Conservation (phyloP, 768 basidiomycete species). For the Kwoniella bestiolae region DNA sequence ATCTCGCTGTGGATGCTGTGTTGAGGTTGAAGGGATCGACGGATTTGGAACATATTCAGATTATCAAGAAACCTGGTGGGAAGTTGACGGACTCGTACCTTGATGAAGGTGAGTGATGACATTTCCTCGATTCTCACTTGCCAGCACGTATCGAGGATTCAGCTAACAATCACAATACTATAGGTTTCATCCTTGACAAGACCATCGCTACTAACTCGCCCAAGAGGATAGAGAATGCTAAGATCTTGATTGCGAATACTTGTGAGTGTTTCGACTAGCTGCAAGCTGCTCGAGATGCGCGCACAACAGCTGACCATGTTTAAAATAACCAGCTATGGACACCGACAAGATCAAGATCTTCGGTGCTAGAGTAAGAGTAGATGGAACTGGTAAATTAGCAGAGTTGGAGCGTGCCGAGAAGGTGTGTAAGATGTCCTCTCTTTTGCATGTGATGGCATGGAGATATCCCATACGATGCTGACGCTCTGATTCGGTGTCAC, state of each 20-base stretch:
- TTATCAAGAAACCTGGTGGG: conserved; percentile 99
- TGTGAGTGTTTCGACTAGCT: conserved; percentile 63
- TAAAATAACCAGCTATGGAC: conserved; percentile 80
- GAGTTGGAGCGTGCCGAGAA: conserved; percentile 96
- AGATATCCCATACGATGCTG: neutral
- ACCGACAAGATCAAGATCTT: conserved; percentile 99
- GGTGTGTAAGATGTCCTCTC: conserved; percentile 59
- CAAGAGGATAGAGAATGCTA: conserved; percentile 90
- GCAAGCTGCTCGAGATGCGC: neutral
- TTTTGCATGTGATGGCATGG: neutral
- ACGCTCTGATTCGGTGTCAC: neutral
- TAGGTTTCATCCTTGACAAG: conserved; percentile 98
- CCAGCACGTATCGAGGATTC: neutral
- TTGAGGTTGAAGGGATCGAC: conserved; percentile 92
- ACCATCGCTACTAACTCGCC: conserved; percentile 91
- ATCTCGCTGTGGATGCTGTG: conserved; percentile 96
- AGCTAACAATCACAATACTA: neutral
- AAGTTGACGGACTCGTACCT: conserved; percentile 98
- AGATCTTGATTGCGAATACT: conserved; percentile 97
- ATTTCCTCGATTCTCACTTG: neutral
- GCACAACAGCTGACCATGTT: conserved; percentile 10
- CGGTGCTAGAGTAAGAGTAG: conserved; percentile 93
- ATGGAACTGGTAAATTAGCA: conserved; percentile 92
- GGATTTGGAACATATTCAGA: conserved; percentile 95
- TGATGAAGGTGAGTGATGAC: conserved; percentile 73